These are phyloP conservation scores for Sporothrix curviconia DNA, from an alignment of 2,329 filamentous ascomycete species.

Conservation along the genomic window DNA sequence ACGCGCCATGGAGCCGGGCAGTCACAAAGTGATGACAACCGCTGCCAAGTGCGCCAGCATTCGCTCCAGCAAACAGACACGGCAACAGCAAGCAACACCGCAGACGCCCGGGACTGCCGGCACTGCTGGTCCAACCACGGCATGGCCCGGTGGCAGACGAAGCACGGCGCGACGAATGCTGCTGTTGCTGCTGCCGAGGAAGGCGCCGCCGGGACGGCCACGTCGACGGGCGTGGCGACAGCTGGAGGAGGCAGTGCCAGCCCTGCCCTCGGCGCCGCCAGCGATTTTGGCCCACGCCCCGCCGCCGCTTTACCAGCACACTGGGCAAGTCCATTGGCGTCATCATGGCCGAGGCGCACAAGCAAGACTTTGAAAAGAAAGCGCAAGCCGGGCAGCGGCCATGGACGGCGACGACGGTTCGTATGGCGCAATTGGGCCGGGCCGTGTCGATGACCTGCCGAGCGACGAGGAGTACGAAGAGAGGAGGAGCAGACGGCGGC, in stretches of 20 bases:
- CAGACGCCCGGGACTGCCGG: neutral
- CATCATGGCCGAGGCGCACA: conserved; percentile 78
- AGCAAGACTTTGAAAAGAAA: conserved; percentile 87
- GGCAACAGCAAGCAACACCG: neutral
- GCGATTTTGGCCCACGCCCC: conserved; percentile 20
- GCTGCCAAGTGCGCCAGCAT: neutral
- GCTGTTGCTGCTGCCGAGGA: conserved; percentile 1
- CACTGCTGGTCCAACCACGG: neutral
- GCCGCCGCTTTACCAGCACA: conserved; percentile 28
- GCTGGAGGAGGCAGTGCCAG: neutral
- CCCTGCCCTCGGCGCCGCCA: neutral
- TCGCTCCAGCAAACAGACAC: neutral
- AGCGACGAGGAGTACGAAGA: conserved; percentile 17
- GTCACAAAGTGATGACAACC: neutral
- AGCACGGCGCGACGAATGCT: neutral
- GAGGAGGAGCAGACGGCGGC: conserved; percentile 8
- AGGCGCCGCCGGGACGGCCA: neutral
- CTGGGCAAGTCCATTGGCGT: conserved; percentile 37
- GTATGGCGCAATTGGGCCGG: conserved; percentile 5
- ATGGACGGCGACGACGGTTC: too few relatives aligned
- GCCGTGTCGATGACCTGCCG: conserved; percentile 7
- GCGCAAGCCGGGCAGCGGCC: conserved; percentile 34
- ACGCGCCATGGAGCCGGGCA: too few relatives aligned
- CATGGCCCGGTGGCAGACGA: neutral
- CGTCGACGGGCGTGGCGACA: neutral